These are phyloP conservation scores for Pythium guiyangense DNA, from an alignment of 352 stramenopile species.

Conservation along the genomic window DNA sequence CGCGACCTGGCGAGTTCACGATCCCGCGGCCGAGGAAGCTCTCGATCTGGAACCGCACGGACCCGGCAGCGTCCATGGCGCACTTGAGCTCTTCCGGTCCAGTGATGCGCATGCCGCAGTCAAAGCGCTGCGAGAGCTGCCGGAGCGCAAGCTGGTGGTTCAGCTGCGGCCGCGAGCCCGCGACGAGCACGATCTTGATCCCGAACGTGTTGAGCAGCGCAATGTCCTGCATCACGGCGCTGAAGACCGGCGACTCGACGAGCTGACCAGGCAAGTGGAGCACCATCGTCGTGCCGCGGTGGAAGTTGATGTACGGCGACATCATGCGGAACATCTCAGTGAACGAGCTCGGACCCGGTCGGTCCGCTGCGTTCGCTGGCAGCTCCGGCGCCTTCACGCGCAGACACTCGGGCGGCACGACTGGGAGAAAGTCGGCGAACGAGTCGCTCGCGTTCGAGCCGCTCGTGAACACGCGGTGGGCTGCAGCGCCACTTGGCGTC, in stretches of 20 bases:
- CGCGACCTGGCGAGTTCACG: constrained; percentile 72
- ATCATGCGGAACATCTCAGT: constrained; percentile 94
- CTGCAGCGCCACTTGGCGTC: neutral
- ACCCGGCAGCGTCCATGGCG: constrained; percentile 94
- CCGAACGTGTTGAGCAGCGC: constrained; percentile 94
- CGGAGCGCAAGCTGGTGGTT: constrained; percentile 83
- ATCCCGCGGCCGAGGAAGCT: constrained; percentile 80
- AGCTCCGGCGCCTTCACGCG: constrained; percentile 38
- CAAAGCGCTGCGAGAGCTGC: constrained; percentile 67
- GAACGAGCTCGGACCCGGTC: constrained; percentile 57
- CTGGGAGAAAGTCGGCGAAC: constrained; percentile 60
- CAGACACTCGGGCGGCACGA: constrained; percentile 76
- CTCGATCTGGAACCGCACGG: constrained; percentile 87
- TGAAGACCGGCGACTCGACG: constrained; percentile 90
- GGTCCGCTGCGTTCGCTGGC: constrained; percentile 12
- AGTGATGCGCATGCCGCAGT: constrained; percentile 88
- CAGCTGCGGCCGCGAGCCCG: constrained; percentile 94
- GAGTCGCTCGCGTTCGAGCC: neutral
- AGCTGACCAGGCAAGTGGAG: constrained; percentile 95
- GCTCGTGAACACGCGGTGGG: constrained; percentile 1
- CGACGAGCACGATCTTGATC: constrained; percentile 93
- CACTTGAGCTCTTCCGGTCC: constrained; percentile 89
- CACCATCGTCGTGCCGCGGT: constrained; percentile 93
- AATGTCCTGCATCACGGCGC: constrained; percentile 94
- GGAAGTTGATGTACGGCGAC: constrained; percentile 97